phyloP scores from a whole-genome alignment of 169 alveolate species.

The Theileria sp. region DNA sequence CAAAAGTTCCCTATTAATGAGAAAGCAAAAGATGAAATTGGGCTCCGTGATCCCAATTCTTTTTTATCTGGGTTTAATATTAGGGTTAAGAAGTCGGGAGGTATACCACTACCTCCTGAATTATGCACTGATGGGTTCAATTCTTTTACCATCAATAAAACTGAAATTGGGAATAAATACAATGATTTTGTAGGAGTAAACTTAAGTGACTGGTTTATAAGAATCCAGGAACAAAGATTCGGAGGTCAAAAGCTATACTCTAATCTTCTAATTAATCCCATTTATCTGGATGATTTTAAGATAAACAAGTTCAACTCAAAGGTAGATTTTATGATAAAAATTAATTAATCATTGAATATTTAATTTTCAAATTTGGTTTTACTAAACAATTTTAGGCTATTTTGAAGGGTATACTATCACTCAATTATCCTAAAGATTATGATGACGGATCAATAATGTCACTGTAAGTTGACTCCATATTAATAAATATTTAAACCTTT shows the following conservation, averaged over 20 bases:
- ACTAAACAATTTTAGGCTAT: constrained; percentile 20
- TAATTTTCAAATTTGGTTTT: not conserved
- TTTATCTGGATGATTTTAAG: not conserved
- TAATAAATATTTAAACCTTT: not conserved
- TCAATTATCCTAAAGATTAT: not conserved
- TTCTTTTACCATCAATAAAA: not conserved
- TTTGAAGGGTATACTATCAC: constrained; percentile 2
- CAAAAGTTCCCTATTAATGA: not conserved
- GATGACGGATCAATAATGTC: constrained; percentile 41
- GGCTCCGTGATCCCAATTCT: not conserved
- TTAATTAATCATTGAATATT: not conserved
- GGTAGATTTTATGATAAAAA: constrained; percentile 2
- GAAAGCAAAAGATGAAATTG: not conserved
- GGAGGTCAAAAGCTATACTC: not conserved
- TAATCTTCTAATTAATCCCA: not conserved
- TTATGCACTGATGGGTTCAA: not conserved
- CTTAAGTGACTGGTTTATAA: not conserved
- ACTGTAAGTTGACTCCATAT: constrained; percentile 29
- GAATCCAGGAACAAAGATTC: constrained; percentile 11
- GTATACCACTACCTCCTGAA: not conserved
- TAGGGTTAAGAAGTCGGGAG: not conserved
- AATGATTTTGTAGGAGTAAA: not conserved
- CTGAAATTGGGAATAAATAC: not conserved
- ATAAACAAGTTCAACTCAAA: constrained; percentile 4
- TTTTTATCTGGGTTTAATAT: not conserved